Base-by-base conservation (phyloP, 306 rosid genomes). In the Sphenostylis stenocarpa region DNA sequence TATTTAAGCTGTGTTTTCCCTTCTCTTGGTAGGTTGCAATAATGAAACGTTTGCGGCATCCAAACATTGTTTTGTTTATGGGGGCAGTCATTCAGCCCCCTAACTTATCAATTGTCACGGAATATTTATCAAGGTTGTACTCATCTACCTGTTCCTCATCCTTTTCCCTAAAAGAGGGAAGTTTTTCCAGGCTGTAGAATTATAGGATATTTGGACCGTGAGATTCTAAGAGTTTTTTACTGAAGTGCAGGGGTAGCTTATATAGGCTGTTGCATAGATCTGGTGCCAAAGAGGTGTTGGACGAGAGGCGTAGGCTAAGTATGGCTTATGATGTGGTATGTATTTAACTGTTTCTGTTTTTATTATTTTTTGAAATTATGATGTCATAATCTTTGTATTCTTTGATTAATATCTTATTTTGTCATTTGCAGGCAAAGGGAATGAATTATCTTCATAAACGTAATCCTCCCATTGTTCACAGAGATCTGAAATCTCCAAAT, bases 81-180 rank as follows among this genome's bases (percentile, higher is more conserved):
- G 99, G 99, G 20, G 99, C 99, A 39, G 99, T 96, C 79, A 96
- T 96, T 15, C 89, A 91, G 78, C 99, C 93, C 51, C 99, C 99
- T 36, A 93, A 96, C 85, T 80, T 96, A 77, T 96, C 99, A 72
- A 96, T 96, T 69, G 99, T 96, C 86, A 96, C 98, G 1, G 99
- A 96, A 86, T 96, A 96, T 87, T 84, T 95, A 81, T 89, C 99
- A 77, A 95, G 99, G 99, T 95, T 80, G 64, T 52, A 53, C 51
- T 62, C 78, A 75, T 55, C 75, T 77, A 49, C 43, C 68, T 57
- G 62, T 67, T 39, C 45, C 39, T 49, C 29, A 36, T 53, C 13
- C 56, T 77, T 68, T 47, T 26, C 15, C 20, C 31, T 16, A 26
- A 77, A 51, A 56, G 16, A 55, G 76, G 41, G 45, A 62, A 51